phyloP scores from a whole-genome alignment of 1,284 basidiomycete genomes.

The Anthracocystis panici-leucophaei region DNA sequence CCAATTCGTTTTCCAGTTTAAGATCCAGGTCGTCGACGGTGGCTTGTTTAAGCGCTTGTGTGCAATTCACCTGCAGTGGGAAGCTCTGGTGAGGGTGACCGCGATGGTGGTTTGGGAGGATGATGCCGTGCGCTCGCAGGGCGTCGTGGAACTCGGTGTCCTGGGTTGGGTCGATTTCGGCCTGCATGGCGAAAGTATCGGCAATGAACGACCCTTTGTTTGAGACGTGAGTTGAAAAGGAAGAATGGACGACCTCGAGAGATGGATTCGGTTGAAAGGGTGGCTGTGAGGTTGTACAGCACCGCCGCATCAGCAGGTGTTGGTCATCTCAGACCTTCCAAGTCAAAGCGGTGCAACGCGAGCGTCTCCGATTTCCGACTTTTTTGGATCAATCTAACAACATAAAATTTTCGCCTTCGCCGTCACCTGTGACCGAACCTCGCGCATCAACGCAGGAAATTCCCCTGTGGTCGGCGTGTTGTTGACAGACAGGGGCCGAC shows the following conservation, averaged over 20 bases:
- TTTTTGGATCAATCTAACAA: background rate
- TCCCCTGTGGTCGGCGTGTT: background rate
- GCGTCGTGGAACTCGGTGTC: slow-evolving; percentile 69
- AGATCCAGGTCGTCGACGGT: slow-evolving; percentile 57
- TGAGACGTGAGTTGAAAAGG: background rate
- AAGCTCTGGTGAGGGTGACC: slow-evolving; percentile 65
- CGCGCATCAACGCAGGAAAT: slow-evolving; percentile 8
- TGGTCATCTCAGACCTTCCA: slow-evolving; percentile 24
- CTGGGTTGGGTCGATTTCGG: slow-evolving; percentile 57
- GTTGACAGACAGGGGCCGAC: slow-evolving; percentile 12
- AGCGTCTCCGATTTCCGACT: slow-evolving; percentile 17
- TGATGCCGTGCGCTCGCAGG: slow-evolving; percentile 65
- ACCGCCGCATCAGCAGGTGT: slow-evolving; percentile 1
- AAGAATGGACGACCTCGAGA: background rate
- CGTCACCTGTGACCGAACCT: background rate
- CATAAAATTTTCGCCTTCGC: too few relatives aligned
- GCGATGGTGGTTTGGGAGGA: slow-evolving; percentile 65
- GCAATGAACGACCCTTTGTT: too few relatives aligned
- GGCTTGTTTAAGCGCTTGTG: slow-evolving; percentile 51
- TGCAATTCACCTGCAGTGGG: slow-evolving; percentile 47
- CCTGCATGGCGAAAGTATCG: slow-evolving; percentile 41
- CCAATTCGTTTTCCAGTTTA: slow-evolving; percentile 56
- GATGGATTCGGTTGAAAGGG: background rate
- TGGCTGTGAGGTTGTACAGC: background rate
- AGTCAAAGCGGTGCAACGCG: slow-evolving; percentile 10